These are phyloP conservation scores for Ceratocystis colombiana DNA, from an alignment of 2,329 filamentous ascomycete species.

Conservation along the genomic window DNA sequence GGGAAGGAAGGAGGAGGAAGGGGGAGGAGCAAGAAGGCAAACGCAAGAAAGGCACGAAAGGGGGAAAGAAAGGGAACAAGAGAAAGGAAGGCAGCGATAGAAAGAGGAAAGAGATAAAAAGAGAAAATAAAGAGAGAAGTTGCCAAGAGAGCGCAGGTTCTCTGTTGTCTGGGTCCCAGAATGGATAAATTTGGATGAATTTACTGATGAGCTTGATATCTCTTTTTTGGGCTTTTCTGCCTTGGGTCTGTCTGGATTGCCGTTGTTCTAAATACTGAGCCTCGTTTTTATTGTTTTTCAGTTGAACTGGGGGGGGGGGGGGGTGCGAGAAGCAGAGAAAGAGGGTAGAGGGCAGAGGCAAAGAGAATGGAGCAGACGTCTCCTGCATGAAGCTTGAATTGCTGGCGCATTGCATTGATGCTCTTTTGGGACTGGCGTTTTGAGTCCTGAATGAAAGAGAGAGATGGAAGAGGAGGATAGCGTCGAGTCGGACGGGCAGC, in stretches of 20 bases:
- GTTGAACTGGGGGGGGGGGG: too few relatives aligned
- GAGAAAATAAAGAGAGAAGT: background rate
- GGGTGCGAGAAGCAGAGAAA: too few relatives aligned
- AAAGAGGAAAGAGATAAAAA: background rate
- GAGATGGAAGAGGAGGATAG: background rate
- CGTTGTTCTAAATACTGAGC: background rate
- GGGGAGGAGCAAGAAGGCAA: background rate
- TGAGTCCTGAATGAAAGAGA: background rate
- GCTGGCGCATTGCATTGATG: background rate
- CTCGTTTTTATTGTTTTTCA: background rate
- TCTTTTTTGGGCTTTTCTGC: background rate
- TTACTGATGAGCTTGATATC: background rate
- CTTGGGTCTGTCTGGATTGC: too few relatives aligned
- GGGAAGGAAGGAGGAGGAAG: background rate
- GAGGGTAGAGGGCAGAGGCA: too few relatives aligned
- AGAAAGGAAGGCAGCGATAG: slow-evolving; percentile 2
- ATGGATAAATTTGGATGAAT: background rate
- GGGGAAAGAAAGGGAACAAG: slow-evolving; percentile 1
- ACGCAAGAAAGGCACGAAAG: background rate
- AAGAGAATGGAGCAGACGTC: background rate
- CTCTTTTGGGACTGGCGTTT: background rate
- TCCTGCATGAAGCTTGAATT: slow-evolving; percentile 9
- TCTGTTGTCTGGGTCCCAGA: background rate
- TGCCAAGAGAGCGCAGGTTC: background rate
- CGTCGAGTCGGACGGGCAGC: background rate